Evolutionary conservation across 2,329 filamentous ascomycete species (phyloP).

Genomic region (Fusarium pininemorale): DNA sequence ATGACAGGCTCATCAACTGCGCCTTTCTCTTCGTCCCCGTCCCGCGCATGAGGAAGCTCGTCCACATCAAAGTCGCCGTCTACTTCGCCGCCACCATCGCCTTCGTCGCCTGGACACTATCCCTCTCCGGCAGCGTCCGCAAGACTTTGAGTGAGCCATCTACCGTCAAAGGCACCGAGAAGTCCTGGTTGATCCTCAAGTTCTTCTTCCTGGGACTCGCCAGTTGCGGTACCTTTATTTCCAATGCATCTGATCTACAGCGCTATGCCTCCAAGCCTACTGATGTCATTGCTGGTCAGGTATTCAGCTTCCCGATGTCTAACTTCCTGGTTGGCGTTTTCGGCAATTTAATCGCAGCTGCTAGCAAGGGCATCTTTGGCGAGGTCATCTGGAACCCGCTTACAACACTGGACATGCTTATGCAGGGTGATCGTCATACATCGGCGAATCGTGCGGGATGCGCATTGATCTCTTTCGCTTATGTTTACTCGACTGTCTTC

Average conservation of each 20-base stretch:
- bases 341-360: slow-evolving; percentile 6
- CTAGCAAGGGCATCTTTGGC: slow-evolving; percentile 8
- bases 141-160: neutral
- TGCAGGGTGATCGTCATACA: slow-evolving; percentile 1
- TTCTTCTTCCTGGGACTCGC: slow-evolving; percentile 9
- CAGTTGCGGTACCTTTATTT: neutral
- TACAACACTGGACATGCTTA: neutral
- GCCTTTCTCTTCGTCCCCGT: slow-evolving; percentile 5
- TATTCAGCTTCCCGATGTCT: neutral
- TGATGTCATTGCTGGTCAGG: neutral
- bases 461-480: slow-evolving; percentile 5
- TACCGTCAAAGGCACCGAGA: neutral
- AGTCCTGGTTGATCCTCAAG: slow-evolving; percentile 15
- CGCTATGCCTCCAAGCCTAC: neutral
- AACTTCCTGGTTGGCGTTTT: slow-evolving; percentile 8
- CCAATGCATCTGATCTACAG: slow-evolving; percentile 5
- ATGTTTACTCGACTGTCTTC: neutral
- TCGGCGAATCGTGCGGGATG: neutral
- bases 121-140: neutral
- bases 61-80: slow-evolving; percentile 7
- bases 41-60: neutral
- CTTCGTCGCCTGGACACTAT: slow-evolving; percentile 5
- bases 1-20: neutral
- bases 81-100: slow-evolving; percentile 7
- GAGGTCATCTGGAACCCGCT: slow-evolving; percentile 11